Base-by-base conservation (phyloP, 1,284 basidiomycete species). In the Moesziomyces parantarcticus region DNA sequence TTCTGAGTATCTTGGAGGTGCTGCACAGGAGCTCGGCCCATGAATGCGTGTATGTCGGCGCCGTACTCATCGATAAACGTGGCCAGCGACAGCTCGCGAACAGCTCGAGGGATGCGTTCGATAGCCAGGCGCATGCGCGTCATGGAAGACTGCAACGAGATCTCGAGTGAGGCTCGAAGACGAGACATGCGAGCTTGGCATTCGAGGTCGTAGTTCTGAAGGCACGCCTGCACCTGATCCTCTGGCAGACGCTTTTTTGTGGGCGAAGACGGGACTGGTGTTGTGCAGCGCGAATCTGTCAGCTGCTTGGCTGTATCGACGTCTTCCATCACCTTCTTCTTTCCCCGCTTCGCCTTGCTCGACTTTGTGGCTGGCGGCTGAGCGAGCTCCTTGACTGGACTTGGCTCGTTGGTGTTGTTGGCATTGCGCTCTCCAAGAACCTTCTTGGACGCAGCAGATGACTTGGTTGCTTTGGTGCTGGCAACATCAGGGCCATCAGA, bases 201-300 rank as follows among this genome's bases (percentile, higher is more conserved):
- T n/a, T 78, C 73, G 13, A 78, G 41, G 47, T 78, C 76, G 50
- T 76, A 78, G 47, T 68, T 74, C 7, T 67, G 53, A 13, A 78
- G 57, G 34, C 60, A 76, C 7, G 58, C 49, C 39, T 67, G 60
- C 21, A 78, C 63, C 48, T 76, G 76, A 2, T 70, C 70, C 46
- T 78, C 73, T 13, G 76, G 73, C 32, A 78, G 22, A 22, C 53
- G 53, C 23, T 47, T 57, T 22, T 64, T 65, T 2, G 25, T 32
- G 2, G 59, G 57, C 6, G 61, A 70, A 5, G 67, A 48, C 9
- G 69, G 64, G 3, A 55, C 52, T 21, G 68, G 63, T 42, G 65
- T 63, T 22, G 60, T 56, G 3, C 59, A 47, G 20, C 60, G 56
- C 14, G 48, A 47, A 22, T 48, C 36, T n/a, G 40, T 26, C 8